phyloP scores from a whole-genome alignment of 768 basidiomycete species.

The Pleurotus pulmonarius region DNA sequence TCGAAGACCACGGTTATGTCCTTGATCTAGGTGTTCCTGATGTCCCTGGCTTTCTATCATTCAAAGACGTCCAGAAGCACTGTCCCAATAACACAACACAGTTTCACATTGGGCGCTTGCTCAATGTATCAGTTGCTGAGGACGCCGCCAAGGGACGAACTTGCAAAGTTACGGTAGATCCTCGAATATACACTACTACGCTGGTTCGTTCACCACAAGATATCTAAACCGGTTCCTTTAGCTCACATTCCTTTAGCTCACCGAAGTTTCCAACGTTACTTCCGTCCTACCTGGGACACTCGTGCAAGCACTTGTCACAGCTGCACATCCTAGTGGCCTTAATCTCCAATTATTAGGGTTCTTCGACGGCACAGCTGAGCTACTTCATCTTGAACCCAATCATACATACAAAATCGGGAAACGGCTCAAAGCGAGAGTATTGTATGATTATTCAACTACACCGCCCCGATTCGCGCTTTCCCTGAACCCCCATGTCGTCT shows the following conservation, averaged over 20 bases:
- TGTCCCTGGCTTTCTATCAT: constrained; percentile 82
- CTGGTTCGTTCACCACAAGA: constrained; percentile 33
- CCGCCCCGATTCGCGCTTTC: constrained; percentile 86
- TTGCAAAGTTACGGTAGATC: constrained; percentile 63
- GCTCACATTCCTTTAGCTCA: constrained; percentile 39
- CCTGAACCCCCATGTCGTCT: constrained; percentile 66
- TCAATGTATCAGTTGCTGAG: constrained; percentile 65
- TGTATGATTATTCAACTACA: constrained; percentile 73
- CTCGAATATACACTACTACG: constrained; percentile 42
- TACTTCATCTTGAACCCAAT: constrained; percentile 61
- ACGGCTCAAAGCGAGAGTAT: constrained; percentile 79
- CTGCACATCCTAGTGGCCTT: constrained; percentile 67
- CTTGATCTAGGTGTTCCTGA: constrained; percentile 79
- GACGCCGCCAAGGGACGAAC: constrained; percentile 76
- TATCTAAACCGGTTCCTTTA: background rate
- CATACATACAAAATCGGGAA: constrained; percentile 58
- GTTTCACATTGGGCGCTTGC: constrained; percentile 61
- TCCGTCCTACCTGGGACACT: constrained; percentile 86
- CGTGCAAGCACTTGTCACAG: constrained; percentile 80
- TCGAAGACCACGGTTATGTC: constrained; percentile 94
- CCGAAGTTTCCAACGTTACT: constrained; percentile 73
- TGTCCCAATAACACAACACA: constrained; percentile 20
- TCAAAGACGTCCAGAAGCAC: constrained; percentile 58
- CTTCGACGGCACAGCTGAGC: constrained; percentile 87
- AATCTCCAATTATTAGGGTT: constrained; percentile 89